These are phyloP conservation scores for Omphalotus guepiniiformis DNA, from an alignment of 768 basidiomycete genomes.

Conservation along the genomic window DNA sequence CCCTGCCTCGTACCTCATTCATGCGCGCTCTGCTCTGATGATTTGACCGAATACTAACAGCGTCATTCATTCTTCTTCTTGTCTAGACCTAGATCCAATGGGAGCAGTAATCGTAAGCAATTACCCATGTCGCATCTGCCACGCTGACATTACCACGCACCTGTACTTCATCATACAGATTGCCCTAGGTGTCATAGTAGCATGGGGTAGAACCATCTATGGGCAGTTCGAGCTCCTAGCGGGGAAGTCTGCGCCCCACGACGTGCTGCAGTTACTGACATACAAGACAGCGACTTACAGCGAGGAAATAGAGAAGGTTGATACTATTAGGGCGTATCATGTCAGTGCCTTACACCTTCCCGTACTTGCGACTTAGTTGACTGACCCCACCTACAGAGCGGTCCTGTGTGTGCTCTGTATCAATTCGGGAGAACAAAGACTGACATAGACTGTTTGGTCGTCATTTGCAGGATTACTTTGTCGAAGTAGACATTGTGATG, in stretches of 20 bases:
- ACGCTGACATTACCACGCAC: conserved; percentile 2
- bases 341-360: conserved; percentile 28
- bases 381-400: conserved; percentile 2
- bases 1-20: not conserved
- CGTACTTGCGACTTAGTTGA: not conserved
- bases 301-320: conserved; percentile 79
- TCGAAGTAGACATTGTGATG: conserved; percentile 96
- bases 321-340: conserved; percentile 92
- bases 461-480: conserved; percentile 69
- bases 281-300: conserved; percentile 93
- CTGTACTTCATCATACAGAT: conserved; percentile 45
- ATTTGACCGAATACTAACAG: not conserved
- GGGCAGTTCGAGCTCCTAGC: conserved; percentile 82
- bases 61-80: conserved; percentile 13
- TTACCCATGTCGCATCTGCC: conserved; percentile 5
- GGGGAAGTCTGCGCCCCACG: conserved; percentile 88
- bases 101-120: conserved; percentile 68
- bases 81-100: conserved; percentile 66
- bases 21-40: not conserved
- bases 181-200: conserved; percentile 66
- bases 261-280: conserved; percentile 85
- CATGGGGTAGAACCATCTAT: conserved; percentile 77
- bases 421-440: not conserved
- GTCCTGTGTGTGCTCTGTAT: conserved; percentile 2
- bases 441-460: conserved; percentile 2